phyloP scores from a whole-genome alignment of 2,329 filamentous ascomycete genomes.

The Penicillium sp. region DNA sequence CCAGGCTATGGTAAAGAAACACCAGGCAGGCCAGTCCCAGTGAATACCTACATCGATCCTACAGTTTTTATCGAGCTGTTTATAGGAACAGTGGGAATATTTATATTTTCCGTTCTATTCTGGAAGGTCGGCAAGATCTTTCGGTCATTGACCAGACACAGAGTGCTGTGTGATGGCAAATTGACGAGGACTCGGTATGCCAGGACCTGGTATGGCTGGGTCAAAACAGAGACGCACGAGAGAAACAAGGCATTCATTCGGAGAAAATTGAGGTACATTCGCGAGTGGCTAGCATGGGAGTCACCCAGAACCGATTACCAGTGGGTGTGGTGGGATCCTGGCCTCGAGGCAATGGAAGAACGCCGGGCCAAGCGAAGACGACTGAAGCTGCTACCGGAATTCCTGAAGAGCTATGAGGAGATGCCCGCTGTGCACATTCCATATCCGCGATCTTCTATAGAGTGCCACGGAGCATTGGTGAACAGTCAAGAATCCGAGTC shows the following conservation, averaged over 20 bases:
- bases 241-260: slow-evolving; percentile 35
- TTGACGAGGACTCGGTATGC: slow-evolving; percentile 41
- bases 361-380: slow-evolving; percentile 26
- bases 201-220: slow-evolving; percentile 53
- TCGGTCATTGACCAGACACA: slow-evolving; percentile 44
- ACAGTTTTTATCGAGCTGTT: slow-evolving; percentile 43
- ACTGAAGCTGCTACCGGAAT: slow-evolving; percentile 36
- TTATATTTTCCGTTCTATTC: slow-evolving; percentile 44
- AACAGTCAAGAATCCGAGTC: neutral
- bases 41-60: slow-evolving; percentile 37
- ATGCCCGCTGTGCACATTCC: slow-evolving; percentile 36
- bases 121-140: slow-evolving; percentile 49
- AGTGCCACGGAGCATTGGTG: slow-evolving; percentile 15
- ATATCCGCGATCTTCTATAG: slow-evolving; percentile 28
- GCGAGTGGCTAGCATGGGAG: slow-evolving; percentile 42
- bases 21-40: slow-evolving; percentile 24
- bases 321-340: slow-evolving; percentile 52
- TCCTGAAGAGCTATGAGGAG: slow-evolving; percentile 36
- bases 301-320: slow-evolving; percentile 44
- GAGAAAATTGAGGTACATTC: slow-evolving; percentile 28
- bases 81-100: slow-evolving; percentile 45
- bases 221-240: slow-evolving; percentile 41
- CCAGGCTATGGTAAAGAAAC: slow-evolving; percentile 34
- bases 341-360: slow-evolving; percentile 32
- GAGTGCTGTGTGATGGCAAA: slow-evolving; percentile 42